phyloP scores from a whole-genome alignment of 306 rosid genomes.

The Myrica gale region DNA sequence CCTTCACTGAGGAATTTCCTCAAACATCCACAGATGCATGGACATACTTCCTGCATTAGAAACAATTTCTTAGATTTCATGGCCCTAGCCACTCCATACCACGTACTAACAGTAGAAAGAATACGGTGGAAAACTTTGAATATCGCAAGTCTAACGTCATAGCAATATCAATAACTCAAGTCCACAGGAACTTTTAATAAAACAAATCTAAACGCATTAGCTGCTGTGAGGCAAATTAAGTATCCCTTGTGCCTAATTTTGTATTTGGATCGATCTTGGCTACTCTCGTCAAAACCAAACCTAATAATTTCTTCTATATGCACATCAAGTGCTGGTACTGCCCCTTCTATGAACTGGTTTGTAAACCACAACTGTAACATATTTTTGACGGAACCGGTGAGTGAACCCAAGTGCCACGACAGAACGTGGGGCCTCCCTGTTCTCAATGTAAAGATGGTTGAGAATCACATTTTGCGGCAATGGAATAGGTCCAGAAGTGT shows the following conservation, averaged over 20 bases:
- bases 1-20: too few species aligned
- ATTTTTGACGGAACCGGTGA: slow-evolving; percentile 84
- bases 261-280: slow-evolving; percentile 28
- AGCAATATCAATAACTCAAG: slow-evolving; percentile 6
- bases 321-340: slow-evolving; percentile 35
- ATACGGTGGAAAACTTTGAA: not conserved
- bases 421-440: slow-evolving; percentile 70
- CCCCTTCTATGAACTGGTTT: slow-evolving; percentile 84
- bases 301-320: slow-evolving; percentile 8
- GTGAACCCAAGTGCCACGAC: slow-evolving; percentile 89
- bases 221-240: not conserved
- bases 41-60: not conserved
- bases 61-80: not conserved
- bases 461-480: slow-evolving; percentile 60
- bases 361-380: slow-evolving; percentile 91
- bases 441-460: slow-evolving; percentile 93
- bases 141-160: slow-evolving; percentile 6
- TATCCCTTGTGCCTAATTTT: slow-evolving; percentile 25
- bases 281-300: slow-evolving; percentile 21
- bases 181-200: not conserved
- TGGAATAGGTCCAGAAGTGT: slow-evolving; percentile 54
- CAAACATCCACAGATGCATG: not conserved
- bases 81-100: not conserved
- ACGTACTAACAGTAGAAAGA: not conserved
- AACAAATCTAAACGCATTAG: slow-evolving; percentile 6